Evolutionary conservation across 176 grass and related monocot species (phyloP), one percentile per base, ranked within the genome.

Genomic region (Bothriochloa decipiens): DNA sequence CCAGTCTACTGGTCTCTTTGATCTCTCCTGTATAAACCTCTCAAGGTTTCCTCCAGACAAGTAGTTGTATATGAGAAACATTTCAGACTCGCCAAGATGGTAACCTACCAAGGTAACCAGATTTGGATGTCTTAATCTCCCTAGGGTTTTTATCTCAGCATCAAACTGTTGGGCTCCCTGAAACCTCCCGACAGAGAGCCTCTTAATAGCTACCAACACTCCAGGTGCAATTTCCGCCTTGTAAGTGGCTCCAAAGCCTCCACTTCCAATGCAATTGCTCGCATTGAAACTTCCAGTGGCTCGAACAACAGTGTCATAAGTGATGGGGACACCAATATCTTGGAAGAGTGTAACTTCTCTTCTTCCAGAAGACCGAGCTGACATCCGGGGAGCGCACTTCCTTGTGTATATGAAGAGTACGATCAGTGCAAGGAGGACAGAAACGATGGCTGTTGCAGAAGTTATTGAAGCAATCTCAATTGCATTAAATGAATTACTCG

Each of bases 21-120:
- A 88, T 87, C 95, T 97, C 78, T 97, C 95, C 64, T 93, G 95
- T 84, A 97, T 97, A 91, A 97, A 97, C 47, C 92, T 94, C 81
- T 97, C 92, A 5, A 97, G 85, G 67, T 97, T 97, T 65, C 95
- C 95, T 69, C 95, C 91, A 22, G 95, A 91, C 67, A 97, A 86
- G 75, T 91, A 97, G 82, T 97, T 97, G 81, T 97, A 97, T 78
- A 97, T 97, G 39, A 97, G 88, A 91, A 95, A 97, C 95, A 94
- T 97, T 84, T 97, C 92, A 33, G 95, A 91, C 39, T 97, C 95
- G 57, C 95, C 88, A 75, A 97, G 87, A 94, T 97, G 95, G 83
- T 97, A 97, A 40, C 95, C 95, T 67, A 95, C 82, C 60, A 97
- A 88, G 23, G 95, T 97, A 83, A 97, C 95, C 78, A 97, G 92